Evolutionary conservation across 2,329 filamentous ascomycete genomes (phyloP).

Genomic region (Pseudopyrenochaeta lycopersici): DNA sequence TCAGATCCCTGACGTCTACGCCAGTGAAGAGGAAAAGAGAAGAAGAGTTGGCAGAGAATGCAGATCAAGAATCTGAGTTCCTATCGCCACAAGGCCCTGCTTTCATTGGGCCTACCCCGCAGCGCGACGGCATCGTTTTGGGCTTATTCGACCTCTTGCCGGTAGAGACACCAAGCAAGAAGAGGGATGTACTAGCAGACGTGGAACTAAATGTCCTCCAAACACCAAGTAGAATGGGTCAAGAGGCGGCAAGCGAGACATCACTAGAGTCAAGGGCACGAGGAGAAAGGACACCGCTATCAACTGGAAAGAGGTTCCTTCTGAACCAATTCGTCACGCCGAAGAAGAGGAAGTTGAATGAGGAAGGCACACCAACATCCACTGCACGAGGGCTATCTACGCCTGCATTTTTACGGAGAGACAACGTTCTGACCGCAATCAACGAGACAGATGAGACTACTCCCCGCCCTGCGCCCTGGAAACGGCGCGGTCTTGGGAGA

Average conservation of each 20-base stretch:
- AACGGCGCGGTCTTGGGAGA: constrained; percentile 63
- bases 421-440: constrained; percentile 60
- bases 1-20: constrained; percentile 28
- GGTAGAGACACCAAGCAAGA: constrained; percentile 56
- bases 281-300: constrained; percentile 58
- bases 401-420: constrained; percentile 73
- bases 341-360: constrained; percentile 56
- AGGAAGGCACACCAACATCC: constrained; percentile 48
- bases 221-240: constrained; percentile 50
- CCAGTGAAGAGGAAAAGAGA: constrained; percentile 45
- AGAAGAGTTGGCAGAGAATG: constrained; percentile 25
- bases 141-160: constrained; percentile 79
- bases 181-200: constrained; percentile 37
- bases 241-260: constrained; percentile 35
- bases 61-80: constrained; percentile 19
- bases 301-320: constrained; percentile 67
- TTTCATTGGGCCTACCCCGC: constrained; percentile 77
- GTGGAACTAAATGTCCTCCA: constrained; percentile 44
- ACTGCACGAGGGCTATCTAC: constrained; percentile 65
- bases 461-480: constrained; percentile 52
- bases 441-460: constrained; percentile 61
- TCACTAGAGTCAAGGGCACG: constrained; percentile 40
- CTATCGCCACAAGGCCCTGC: constrained; percentile 43
- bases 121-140: constrained; percentile 78
- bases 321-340: constrained; percentile 72